phyloP scores from a whole-genome alignment of 306 rosid genomes.

The Vicia faba region DNA sequence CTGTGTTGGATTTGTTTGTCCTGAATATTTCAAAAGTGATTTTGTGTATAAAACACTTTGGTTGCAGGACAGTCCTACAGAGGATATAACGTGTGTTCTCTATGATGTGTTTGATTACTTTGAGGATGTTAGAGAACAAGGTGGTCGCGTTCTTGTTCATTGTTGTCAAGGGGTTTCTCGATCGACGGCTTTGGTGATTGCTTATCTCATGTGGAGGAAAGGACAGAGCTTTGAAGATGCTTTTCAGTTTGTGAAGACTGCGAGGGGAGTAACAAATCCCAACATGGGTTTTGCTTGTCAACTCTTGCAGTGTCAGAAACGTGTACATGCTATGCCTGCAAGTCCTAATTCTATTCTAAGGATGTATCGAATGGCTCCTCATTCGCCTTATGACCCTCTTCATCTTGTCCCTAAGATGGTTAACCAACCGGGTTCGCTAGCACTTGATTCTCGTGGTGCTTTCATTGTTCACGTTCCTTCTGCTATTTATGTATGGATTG shows the following conservation, averaged over 20 bases:
- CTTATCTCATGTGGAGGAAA: slow-evolving; percentile 98
- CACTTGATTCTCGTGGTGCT: slow-evolving; percentile 95
- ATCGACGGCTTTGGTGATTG: slow-evolving; percentile 82
- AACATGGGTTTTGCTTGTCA: slow-evolving; percentile 96
- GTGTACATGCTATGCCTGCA: slow-evolving; percentile 84
- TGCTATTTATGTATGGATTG: slow-evolving; percentile 83
- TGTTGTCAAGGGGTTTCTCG: slow-evolving; percentile 94
- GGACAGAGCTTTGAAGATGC: slow-evolving; percentile 90
- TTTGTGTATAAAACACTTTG: slow-evolving; percentile 92
- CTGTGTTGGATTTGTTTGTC: slow-evolving; percentile 93
- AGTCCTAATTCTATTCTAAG: slow-evolving; percentile 83
- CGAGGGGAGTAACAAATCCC: slow-evolving; percentile 87
- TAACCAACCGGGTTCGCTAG: slow-evolving; percentile 54
- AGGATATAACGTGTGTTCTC: slow-evolving; percentile 86
- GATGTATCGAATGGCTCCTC: slow-evolving; percentile 95
- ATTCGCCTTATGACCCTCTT: slow-evolving; percentile 87
- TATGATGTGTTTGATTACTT: slow-evolving; percentile 96
- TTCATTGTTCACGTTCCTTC: slow-evolving; percentile 81
- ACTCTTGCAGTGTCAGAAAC: slow-evolving; percentile 88
- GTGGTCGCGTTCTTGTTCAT: slow-evolving; percentile 89
- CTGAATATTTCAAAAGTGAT: slow-evolving; percentile 85
- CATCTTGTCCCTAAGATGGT: slow-evolving; percentile 88
- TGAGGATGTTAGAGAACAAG: slow-evolving; percentile 84
- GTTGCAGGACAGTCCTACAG: slow-evolving; percentile 85
- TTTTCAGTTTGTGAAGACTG: slow-evolving; percentile 85